Evolutionary conservation across 1,284 basidiomycete genomes (phyloP).

Genomic region (Phellinidium pouzarii): DNA sequence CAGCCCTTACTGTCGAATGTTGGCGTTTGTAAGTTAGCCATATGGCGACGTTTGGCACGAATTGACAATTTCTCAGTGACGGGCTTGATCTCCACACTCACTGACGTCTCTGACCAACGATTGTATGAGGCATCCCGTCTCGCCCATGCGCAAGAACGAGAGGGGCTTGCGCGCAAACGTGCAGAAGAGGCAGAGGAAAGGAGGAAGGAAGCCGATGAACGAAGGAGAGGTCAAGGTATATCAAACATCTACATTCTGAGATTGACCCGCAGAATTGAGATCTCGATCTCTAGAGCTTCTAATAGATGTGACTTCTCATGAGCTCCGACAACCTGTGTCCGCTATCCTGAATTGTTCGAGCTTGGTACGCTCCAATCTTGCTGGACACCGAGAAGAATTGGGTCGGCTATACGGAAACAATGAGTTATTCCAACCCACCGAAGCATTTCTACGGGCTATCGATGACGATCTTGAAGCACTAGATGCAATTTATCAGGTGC

Average conservation of each 20-base stretch:
- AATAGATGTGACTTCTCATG: conserved; percentile 27
- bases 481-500: conserved; percentile 25
- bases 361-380: conserved; percentile 24
- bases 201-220: conserved; percentile 24
- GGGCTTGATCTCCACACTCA: conserved; percentile 17
- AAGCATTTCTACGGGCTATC: conserved; percentile 28
- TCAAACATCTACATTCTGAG: neutral
- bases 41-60: neutral
- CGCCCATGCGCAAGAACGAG: conserved; percentile 24
- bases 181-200: conserved; percentile 25
- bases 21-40: conserved; percentile 16
- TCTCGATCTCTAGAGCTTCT: conserved; percentile 21
- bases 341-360: conserved; percentile 26
- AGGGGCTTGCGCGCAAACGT: conserved; percentile 22
- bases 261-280: neutral
- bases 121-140: conserved; percentile 23
- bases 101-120: conserved; percentile 25
- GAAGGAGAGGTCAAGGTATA: conserved; percentile 25
- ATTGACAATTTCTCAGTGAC: neutral
- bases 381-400: conserved; percentile 25
- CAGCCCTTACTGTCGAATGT: conserved; percentile 20
- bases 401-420: conserved; percentile 18
- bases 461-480: conserved; percentile 31
- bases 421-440: conserved; percentile 25
- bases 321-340: conserved; percentile 26